These are phyloP conservation scores for Haplosporangium gracile DNA, from an alignment of 192 early-diverging fungal genomes.

Conservation along the genomic window DNA sequence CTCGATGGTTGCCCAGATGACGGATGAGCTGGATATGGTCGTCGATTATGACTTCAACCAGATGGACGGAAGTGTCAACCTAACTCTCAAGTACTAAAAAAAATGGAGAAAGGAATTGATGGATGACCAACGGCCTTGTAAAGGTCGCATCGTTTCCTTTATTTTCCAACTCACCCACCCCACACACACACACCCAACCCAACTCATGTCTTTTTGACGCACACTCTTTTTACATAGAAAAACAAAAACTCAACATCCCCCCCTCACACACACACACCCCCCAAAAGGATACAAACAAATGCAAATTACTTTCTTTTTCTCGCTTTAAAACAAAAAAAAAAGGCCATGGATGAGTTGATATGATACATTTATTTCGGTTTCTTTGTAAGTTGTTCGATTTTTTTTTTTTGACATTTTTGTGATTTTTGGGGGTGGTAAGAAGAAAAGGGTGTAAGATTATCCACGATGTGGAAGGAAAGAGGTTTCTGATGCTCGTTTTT, in stretches of 20 bases:
- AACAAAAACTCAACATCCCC: not conserved
- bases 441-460: not conserved
- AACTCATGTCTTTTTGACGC: not conserved
- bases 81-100: conserved; percentile 61
- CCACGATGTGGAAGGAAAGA: not conserved
- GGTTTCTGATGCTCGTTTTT: conserved; percentile 6
- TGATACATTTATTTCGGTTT: conserved; percentile 21
- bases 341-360: not conserved
- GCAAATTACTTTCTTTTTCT: not conserved
- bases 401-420: not conserved
- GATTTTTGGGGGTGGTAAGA: not conserved
- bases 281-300: not conserved
- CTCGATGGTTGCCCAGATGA: conserved; percentile 69
- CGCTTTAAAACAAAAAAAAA: not conserved
- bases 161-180: not conserved
- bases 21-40: conserved; percentile 76
- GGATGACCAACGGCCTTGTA: too few relatives aligned
- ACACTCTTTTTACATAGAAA: not conserved
- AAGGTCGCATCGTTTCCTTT: not conserved
- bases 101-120: not conserved
- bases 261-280: too few relatives aligned
- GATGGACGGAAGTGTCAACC: conserved; percentile 57
- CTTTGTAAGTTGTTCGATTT: not conserved
- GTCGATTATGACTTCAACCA: conserved; percentile 59
- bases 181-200: too few relatives aligned